Evolutionary conservation across 2,329 filamentous ascomycete genomes (phyloP), one percentile per base, ranked within the genome.

Genomic region (Microdochium bolleyi): DNA sequence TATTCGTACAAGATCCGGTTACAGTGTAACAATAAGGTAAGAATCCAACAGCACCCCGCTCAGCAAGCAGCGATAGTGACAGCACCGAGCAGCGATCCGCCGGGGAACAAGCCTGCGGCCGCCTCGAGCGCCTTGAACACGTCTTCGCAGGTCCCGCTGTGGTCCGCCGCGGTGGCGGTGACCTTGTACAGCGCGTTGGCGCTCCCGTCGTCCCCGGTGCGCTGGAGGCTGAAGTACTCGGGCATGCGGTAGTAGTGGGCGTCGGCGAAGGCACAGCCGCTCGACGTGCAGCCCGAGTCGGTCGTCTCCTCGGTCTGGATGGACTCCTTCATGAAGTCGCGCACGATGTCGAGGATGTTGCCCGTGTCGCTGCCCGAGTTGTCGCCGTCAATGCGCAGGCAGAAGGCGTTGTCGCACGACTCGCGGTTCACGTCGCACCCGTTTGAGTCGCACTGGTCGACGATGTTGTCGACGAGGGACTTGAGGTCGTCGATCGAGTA

Each of bases 371-470:
- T 24, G 53, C 49, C 50, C 22, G 41, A 48, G 50, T 54, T 52
- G 48, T 54, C 50, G n/a, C 53, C 53, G 37, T 54, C 53, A 46
- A 54, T 52, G 10, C n/a, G 24, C 46, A 54, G 52, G 53, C 53
- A 54, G 50, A 52, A 51, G 13, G 50, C 53, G 24, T 34, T 50
- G 9, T 54, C 49, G 37, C 50, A 54, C 48, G 52, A 49, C 48
- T 54, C 53, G 41, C 50, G 52, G 21, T 48, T 48, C 16, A 24
- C 50, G 53, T 54, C 53, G 46, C 53, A 54, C 8, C 53, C 53
- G 38, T 54, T 54, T 50, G 46, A 32, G 48, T 54, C 53, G 48
- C 53, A 54, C 48, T 51, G 50, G 13, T 48, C 50, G 44, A 54
- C 50, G n/a, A 54, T 51, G 34, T 46, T 49, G 50, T 52, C 53